Evolutionary conservation across 2,329 filamentous ascomycete genomes (phyloP).

Genomic region (Cercospora citrullina): DNA sequence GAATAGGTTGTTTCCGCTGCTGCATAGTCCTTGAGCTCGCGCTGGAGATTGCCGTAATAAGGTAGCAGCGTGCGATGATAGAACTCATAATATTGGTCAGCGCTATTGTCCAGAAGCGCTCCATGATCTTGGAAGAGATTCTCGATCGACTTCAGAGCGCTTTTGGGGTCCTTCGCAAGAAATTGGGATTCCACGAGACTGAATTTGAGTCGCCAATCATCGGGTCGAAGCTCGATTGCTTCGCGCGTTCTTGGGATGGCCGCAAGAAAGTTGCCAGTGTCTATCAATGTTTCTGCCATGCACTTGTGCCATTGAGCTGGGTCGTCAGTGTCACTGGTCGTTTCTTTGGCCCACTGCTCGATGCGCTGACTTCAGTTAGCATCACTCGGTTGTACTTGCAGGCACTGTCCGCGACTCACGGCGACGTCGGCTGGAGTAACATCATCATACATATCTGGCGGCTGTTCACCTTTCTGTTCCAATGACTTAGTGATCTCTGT

Average conservation of each 20-base stretch:
- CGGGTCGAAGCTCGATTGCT: background rate
- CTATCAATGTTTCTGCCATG: background rate
- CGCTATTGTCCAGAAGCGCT: background rate
- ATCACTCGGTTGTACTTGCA: rapidly evolving
- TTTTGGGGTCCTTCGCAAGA: background rate
- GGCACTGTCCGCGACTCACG: background rate
- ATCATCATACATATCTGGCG: background rate
- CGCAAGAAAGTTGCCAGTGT: background rate
- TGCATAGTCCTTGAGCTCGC: background rate
- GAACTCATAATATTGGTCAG: background rate
- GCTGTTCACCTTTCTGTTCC: background rate
- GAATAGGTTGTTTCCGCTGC: background rate
- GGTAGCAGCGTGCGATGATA: background rate
- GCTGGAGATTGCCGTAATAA: background rate
- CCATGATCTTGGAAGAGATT: background rate
- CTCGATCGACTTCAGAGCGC: background rate
- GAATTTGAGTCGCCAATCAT: background rate
- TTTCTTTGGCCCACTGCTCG: background rate
- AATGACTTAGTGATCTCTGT: background rate
- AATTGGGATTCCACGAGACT: background rate
- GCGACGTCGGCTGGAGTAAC: background rate
- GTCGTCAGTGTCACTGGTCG: background rate
- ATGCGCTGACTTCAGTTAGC: background rate
- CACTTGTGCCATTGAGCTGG: background rate
- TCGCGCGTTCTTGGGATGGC: background rate